phyloP scores from a whole-genome alignment of 768 basidiomycete genomes.

The Russula dissimulans region DNA sequence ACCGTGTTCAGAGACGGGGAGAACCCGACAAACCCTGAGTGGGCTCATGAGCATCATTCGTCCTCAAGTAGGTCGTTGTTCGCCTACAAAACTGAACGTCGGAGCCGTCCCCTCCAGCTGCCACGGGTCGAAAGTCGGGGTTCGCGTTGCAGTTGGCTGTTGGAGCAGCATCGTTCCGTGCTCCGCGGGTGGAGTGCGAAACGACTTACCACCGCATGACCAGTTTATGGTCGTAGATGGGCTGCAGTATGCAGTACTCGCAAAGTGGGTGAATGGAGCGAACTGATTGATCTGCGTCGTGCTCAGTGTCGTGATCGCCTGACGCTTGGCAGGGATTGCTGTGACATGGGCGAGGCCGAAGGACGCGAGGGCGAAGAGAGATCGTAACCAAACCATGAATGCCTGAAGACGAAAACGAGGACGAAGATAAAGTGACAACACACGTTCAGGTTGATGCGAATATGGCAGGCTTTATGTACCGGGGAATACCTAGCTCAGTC shows the following conservation, averaged over 20 bases:
- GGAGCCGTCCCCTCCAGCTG: slow-evolving; percentile 39
- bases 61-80: too few species aligned
- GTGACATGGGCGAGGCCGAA: neutral
- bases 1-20: slow-evolving; percentile 31
- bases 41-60: neutral
- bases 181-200: too few species aligned
- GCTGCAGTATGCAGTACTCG: slow-evolving; percentile 28
- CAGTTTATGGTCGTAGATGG: slow-evolving; percentile 23
- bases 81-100: slow-evolving; percentile 35
- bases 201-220: slow-evolving; percentile 25
- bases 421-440: too few species aligned
- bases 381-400: neutral
- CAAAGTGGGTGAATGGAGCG: slow-evolving; percentile 27
- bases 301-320: slow-evolving; percentile 20
- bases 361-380: neutral
- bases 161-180: neutral
- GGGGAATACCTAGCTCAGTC: neutral
- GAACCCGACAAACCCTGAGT: slow-evolving; percentile 46
- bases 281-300: slow-evolving; percentile 23
- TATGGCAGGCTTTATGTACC: neutral
- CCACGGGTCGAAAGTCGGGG: slow-evolving; percentile 38
- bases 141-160: slow-evolving; percentile 41
- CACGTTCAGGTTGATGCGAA: neutral
- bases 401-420: neutral
- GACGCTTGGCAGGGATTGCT: neutral